These are phyloP conservation scores for Dissophora globulifera DNA, from an alignment of 192 early-diverging fungal species.

Conservation along the genomic window DNA sequence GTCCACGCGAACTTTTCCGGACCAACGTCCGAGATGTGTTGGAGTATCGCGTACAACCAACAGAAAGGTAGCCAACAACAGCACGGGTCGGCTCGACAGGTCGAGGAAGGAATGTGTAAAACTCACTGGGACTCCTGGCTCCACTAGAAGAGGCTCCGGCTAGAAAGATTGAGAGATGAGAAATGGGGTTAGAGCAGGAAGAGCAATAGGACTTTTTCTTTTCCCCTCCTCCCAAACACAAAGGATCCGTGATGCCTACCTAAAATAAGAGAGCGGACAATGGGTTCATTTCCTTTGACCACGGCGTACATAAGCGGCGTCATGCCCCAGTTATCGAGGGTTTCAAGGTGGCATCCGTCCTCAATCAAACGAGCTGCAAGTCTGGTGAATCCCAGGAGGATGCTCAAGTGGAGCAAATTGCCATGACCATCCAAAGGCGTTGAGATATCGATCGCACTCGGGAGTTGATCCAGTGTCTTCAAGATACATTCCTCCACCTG, in stretches of 20 bases:
- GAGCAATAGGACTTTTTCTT: too few relatives aligned
- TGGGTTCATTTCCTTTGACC: slow-evolving; percentile 23
- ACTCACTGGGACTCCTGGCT: slow-evolving; percentile 20
- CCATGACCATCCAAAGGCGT: slow-evolving; percentile 27
- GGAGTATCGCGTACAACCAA: slow-evolving; percentile 26
- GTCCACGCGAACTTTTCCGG: background rate
- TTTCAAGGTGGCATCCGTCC: slow-evolving; percentile 36
- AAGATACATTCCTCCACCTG: slow-evolving; percentile 34
- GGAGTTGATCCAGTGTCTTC: slow-evolving; percentile 26
- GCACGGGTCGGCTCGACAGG: slow-evolving; percentile 17
- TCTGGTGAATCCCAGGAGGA: slow-evolving; percentile 19
- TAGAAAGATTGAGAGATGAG: slow-evolving; percentile 1
- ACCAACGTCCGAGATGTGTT: slow-evolving; percentile 11
- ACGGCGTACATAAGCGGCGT: slow-evolving; percentile 51
- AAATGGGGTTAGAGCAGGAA: background rate
- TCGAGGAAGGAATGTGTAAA: slow-evolving; percentile 28
- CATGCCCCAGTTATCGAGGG: slow-evolving; percentile 32
- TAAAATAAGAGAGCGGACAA: slow-evolving; percentile 24
- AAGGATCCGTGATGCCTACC: slow-evolving; percentile 12
- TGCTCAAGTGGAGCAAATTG: slow-evolving; percentile 39
- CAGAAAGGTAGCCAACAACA: slow-evolving; percentile 14
- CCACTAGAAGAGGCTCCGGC: slow-evolving; percentile 37
- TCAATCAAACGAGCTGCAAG: slow-evolving; percentile 29
- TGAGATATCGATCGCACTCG: slow-evolving; percentile 23
- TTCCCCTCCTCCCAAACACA: too few relatives aligned